A percentile compares a stretch with the other conserved stretches of the same genome.
Conservation (phyloP, 2,329 filamentous ascomycete species). For the Penicillium rolfsii region DNA sequence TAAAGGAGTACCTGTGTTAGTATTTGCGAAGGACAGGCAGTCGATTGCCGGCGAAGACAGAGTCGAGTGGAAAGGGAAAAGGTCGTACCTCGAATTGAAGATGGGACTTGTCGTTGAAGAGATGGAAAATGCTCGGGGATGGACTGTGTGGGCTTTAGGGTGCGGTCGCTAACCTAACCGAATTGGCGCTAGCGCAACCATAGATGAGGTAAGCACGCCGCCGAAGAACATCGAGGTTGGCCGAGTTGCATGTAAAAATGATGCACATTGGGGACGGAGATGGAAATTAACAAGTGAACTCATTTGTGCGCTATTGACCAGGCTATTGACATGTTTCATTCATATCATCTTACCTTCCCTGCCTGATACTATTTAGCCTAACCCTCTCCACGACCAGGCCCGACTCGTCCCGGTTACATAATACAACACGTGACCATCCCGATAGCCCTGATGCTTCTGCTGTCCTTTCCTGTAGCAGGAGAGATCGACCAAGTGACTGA, state of each 20-base stretch:
- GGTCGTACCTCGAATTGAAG: conserved; percentile 50
- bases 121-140: conserved; percentile 46
- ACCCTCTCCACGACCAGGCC: neutral
- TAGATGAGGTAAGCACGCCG: conserved; percentile 4
- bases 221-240: neutral
- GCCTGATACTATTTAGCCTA: neutral
- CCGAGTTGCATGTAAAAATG: neutral
- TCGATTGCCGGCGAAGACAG: conserved; percentile 30
- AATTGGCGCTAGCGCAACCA: conserved; percentile 37
- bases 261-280: neutral
- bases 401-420: neutral
- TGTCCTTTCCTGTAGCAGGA: neutral
- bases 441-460: conserved; percentile 4
- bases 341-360: neutral
- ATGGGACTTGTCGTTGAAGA: conserved; percentile 48
- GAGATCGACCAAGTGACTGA: neutral
- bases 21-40: conserved; percentile 33
- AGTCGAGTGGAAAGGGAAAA: conserved; percentile 33
- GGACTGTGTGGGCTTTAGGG: conserved; percentile 52
- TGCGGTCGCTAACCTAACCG: conserved; percentile 51
- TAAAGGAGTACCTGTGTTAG: conserved; percentile 42
- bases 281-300: neutral
- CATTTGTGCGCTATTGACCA: too few relatives aligned
- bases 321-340: neutral
- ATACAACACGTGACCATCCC: neutral